Base-by-base conservation (phyloP, 352 stramenopile genomes). In the Elongisporangium prolatum region DNA sequence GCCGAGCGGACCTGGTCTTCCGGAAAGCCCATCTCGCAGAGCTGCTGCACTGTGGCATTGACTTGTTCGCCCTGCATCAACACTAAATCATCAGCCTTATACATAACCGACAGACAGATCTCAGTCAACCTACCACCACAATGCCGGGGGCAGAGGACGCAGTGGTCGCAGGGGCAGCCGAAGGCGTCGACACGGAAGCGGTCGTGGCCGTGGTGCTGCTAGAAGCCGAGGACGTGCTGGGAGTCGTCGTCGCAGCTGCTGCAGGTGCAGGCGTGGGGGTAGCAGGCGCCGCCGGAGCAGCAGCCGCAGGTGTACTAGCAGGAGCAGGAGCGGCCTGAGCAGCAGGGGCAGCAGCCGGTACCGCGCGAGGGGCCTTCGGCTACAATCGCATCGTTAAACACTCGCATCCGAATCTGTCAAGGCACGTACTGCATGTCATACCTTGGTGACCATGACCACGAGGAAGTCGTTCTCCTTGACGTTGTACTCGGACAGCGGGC, bases 401-500 rank as follows among this genome's bases (percentile, higher is more conserved):
- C 14, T 55, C 7, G 9, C 52, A 61, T 13, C 52, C 4, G 17
- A 18, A 22, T 53, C 17, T 14, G 49, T n/a, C 21, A 22, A 1
- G 24, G 24, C n/a, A 61, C 8, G 9, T 0, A 50, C 37, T 17
- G 34, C 34, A 21, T 50, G 8, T 8, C 10, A n/a, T 61, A 82
- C 67, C 74, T 96, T 96, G 52, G 86, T 91, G 52, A 94, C 84
- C 80, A 96, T 91, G 40, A 91, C 85, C 47, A 95, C 86, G 20
- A 95, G 68, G 61, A 95, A 95, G 61, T 93, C 84, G 58, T 90
- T 93, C 63, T 93, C 86, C 70, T 92, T 93, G 48, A 96, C 68
- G 58, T 84, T 91, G 71, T 92, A 95, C 64, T 94, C 82, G 25
- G 73, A 65, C 21, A 95, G 68, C 51, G 73, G 68, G 59, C 80